Base-by-base conservation (phyloP, 805 yeast genomes). In the Metschnikowia similis region DNA sequence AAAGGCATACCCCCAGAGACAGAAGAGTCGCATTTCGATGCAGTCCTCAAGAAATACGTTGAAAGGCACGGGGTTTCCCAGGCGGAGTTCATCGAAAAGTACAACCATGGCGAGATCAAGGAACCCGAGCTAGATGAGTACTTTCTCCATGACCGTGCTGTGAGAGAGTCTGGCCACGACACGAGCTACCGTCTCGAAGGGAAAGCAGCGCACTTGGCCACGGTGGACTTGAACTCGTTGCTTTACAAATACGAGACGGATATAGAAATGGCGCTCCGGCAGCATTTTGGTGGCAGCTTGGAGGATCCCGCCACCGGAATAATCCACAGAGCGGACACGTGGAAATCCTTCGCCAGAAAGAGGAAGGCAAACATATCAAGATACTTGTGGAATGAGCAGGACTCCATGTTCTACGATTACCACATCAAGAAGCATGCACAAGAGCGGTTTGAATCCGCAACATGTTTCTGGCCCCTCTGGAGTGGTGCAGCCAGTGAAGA, bases 1-100 rank as follows among this genome's bases (percentile, higher is more conserved):
- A 54, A 79, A 28, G 97, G 98, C n/a, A 82, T 92, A 38, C 98
- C 99, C 5, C 97, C 97, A 6, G 99, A 92, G 65, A 91, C 97
- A 0, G 99, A 92, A 66, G 75, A 90, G 0, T 82, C 89, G 1
- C 99, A 94, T 71, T 92, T 92, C 62, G 80, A 81, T 56, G 76
- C 85, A 2, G 77, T 90, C 10, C 71, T 92, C 57, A 61, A 67
- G 45, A 90, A 92, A 2, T 89, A 79, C 61, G 83, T 86, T 35
- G 68, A 77, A 44, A 89, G 88, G 64, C 71, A 87, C 62, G 66
- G 75, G 2, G 55, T 67, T 11, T 61, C 83, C 8, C 84, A 81
- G 40, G 85, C 83, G 42, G 89, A 89, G 63, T 81, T 85, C 54
- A 67, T 76, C 41, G 73, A 76, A 60, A 57, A 61, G 56, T 94